phyloP scores from a whole-genome alignment of 1,284 basidiomycete species.

The Papiliotrema flavescens region DNA sequence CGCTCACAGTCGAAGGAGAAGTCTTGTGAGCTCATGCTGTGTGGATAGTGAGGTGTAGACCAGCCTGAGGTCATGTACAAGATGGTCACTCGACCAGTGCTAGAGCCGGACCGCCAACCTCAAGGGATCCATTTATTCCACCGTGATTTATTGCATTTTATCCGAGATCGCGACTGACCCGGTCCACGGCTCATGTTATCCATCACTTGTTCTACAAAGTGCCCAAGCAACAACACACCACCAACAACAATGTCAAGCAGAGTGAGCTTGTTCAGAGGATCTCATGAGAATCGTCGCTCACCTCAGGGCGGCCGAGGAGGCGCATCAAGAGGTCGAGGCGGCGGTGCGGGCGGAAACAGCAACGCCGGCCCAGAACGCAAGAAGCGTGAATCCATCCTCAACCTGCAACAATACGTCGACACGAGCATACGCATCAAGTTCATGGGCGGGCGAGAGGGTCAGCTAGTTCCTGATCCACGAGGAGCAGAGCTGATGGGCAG shows the following conservation, averaged over 20 bases:
- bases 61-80: background rate
- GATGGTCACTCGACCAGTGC: background rate
- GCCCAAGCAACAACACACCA: background rate
- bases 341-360: constrained; percentile 29
- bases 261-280: constrained; percentile 16
- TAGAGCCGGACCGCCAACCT: background rate
- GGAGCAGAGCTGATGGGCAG: constrained; percentile 51
- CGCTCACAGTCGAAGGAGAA: constrained; percentile 40
- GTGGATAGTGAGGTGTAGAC: too few relatives aligned
- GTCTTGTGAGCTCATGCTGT: constrained; percentile 7
- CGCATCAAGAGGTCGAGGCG: constrained; percentile 19
- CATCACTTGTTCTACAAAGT: too few relatives aligned
- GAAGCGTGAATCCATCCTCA: constrained; percentile 91
- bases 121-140: background rate
- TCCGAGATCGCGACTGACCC: background rate
- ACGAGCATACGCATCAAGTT: constrained; percentile 93
- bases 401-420: constrained; percentile 90
- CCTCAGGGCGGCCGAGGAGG: constrained; percentile 36
- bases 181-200: too few relatives aligned
- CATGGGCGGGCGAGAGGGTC: constrained; percentile 91
- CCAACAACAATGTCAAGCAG: constrained; percentile 28
- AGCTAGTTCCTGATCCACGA: constrained; percentile 14
- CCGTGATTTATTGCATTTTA: background rate
- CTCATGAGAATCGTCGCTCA: background rate
- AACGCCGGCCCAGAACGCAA: constrained; percentile 65